phyloP scores from a whole-genome alignment of 768 basidiomycete genomes.

The Boletus huronensis region DNA sequence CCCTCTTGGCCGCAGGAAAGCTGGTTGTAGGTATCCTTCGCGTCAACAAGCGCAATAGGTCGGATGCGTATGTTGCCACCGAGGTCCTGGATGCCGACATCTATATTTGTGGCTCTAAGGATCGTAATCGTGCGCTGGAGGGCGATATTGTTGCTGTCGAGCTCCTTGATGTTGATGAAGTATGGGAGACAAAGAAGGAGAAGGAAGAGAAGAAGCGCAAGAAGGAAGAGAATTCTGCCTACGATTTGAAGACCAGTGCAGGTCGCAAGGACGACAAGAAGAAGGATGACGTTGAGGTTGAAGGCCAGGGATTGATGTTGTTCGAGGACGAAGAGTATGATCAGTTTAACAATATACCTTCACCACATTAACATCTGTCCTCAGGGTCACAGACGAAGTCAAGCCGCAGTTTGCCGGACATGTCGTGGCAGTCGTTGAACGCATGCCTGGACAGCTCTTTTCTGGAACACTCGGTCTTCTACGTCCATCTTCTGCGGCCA shows the following conservation, averaged over 20 bases:
- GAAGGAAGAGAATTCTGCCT: conserved; percentile 98
- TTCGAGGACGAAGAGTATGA: conserved; percentile 95
- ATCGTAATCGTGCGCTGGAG: conserved; percentile 96
- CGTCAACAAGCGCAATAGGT: conserved; percentile 97
- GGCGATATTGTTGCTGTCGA: conserved; percentile 99
- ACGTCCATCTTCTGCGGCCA: conserved; percentile 93
- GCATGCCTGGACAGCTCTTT: conserved; percentile 98
- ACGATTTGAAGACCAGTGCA: conserved; percentile 71
- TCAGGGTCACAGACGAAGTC: conserved; percentile 92
- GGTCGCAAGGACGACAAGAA: conserved; percentile 97
- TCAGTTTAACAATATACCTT: conserved; percentile 9
- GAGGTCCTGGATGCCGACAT: conserved; percentile 98
- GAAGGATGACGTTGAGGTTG: conserved; percentile 99
- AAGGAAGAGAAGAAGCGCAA: conserved; percentile 99
- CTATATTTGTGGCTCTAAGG: conserved; percentile 98
- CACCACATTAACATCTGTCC: conserved; percentile 12
- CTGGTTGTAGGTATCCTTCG: conserved; percentile 95
- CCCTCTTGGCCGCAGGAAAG: conserved; percentile 94
- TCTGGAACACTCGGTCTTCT: conserved; percentile 94
- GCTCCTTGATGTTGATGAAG: conserved; percentile 95
- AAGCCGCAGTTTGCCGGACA: conserved; percentile 99
- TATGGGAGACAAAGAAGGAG: conserved; percentile 99
- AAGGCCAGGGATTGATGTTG: conserved; percentile 94
- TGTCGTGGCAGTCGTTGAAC: conserved; percentile 98
- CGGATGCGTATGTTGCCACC: conserved; percentile 97